Evolutionary conservation across 1,284 basidiomycete genomes (phyloP).

Genomic region (Pholiota adiposa): DNA sequence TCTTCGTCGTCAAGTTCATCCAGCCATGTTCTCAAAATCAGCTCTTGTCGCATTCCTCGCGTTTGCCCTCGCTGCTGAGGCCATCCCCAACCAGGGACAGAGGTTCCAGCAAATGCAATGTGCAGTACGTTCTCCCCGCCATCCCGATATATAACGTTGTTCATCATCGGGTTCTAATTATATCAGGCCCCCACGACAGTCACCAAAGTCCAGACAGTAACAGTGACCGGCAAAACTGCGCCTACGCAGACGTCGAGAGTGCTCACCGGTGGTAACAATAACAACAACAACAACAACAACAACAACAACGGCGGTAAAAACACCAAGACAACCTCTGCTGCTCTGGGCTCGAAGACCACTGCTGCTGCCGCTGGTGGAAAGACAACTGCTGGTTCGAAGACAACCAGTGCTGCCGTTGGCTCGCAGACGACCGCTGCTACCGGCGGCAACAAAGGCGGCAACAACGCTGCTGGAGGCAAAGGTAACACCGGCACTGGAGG

Average conservation of each 20-base stretch:
- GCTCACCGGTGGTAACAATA: neutral
- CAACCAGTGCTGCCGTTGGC: neutral
- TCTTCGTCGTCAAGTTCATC: conserved; percentile 10
- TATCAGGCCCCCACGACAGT: conserved; percentile 22
- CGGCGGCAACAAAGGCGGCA: conserved; percentile 8
- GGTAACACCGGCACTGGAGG: conserved; percentile 7
- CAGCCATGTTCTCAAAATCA: conserved; percentile 24
- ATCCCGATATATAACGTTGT: neutral
- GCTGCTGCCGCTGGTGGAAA: conserved; percentile 9
- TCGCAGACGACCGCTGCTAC: conserved; percentile 14
- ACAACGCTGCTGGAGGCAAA: too few relatives aligned
- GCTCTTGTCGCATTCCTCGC: conserved; percentile 22
- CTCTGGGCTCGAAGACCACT: neutral
- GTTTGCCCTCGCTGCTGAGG: conserved; percentile 21
- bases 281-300: conserved; percentile 9
- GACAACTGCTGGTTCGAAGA: neutral
- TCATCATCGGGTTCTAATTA: conserved; percentile 16
- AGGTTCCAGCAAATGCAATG: neutral
- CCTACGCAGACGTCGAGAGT: conserved; percentile 2
- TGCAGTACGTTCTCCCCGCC: neutral
- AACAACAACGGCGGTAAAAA: conserved; percentile 11
- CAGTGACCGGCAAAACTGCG: conserved; percentile 19
- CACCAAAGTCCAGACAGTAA: conserved; percentile 19
- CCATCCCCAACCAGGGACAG: conserved; percentile 11
- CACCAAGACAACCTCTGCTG: conserved; percentile 5